Percentiles rank a stretch among this genome's conserved stretches.
Conservation (phyloP, 169 alveolate genomes). For the Plasmodium falciparum region DNA sequence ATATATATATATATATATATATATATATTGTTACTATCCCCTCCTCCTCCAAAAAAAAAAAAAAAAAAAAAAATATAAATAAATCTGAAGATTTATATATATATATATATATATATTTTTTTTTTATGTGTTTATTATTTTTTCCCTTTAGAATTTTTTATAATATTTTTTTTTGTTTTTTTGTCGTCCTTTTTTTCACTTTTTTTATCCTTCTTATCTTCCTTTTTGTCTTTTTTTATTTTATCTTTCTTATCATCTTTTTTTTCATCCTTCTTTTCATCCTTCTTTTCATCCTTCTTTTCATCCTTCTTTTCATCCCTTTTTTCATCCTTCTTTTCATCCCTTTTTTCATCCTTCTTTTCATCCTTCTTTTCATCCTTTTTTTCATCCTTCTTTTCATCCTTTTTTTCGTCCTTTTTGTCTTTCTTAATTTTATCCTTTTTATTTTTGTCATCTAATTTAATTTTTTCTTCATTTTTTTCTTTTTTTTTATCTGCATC, state of each 20-base stretch:
- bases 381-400: constrained; percentile 31
- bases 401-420: constrained; percentile 22
- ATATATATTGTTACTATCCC: too few species aligned
- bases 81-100: neutral
- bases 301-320: constrained; percentile 25
- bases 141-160: neutral
- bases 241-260: too few species aligned
- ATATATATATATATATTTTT: neutral
- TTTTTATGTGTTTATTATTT: constrained; percentile 10
- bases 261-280: too few species aligned
- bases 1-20: too few species aligned
- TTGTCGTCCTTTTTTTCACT: constrained; percentile 24
- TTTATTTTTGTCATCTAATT: constrained; percentile 13
- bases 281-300: constrained; percentile 19
- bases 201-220: too few species aligned
- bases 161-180: constrained; percentile 15
- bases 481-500: constrained; percentile 8
- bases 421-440: neutral
- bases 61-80: too few species aligned
- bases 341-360: constrained; percentile 18
- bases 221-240: too few species aligned
- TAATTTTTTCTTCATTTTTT: constrained; percentile 6
- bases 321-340: constrained; percentile 5
- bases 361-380: neutral
- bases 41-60: too few species aligned